Conservation (phyloP, 306 rosid species). For the Castanospermum australe region DNA sequence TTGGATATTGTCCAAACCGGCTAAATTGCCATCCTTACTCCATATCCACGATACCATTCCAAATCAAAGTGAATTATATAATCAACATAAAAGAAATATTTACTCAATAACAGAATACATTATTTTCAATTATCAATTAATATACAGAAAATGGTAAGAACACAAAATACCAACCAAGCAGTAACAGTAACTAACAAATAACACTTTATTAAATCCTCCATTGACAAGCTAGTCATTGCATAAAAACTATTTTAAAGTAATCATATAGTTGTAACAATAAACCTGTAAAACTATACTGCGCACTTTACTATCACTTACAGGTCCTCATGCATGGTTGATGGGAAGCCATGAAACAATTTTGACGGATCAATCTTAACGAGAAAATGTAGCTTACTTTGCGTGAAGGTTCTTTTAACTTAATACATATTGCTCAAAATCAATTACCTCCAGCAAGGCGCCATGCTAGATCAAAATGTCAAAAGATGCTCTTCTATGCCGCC, state of each 20-base stretch:
- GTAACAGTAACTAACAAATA: slow-evolving; percentile 16
- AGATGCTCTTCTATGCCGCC: slow-evolving; percentile 44
- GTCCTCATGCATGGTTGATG: slow-evolving; percentile 12
- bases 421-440: slow-evolving; percentile 1
- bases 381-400: background rate
- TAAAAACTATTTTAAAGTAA: background rate
- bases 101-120: too few species aligned
- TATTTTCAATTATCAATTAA: background rate
- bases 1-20: too few species aligned
- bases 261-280: background rate
- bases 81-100: slow-evolving; percentile 19
- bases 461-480: slow-evolving; percentile 20
- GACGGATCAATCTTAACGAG: slow-evolving; percentile 4
- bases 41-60: slow-evolving; percentile 5
- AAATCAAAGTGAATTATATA: background rate
- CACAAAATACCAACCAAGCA: background rate
- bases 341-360: slow-evolving; percentile 9
- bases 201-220: slow-evolving; percentile 19
- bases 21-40: too few species aligned
- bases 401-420: background rate
- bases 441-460: slow-evolving; percentile 15
- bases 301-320: background rate
- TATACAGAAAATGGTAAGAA: slow-evolving; percentile 29
- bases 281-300: background rate
- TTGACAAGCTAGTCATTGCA: slow-evolving; percentile 10